These are phyloP conservation scores for Pythium guiyangense DNA, from an alignment of 352 stramenopile genomes.

Conservation along the genomic window DNA sequence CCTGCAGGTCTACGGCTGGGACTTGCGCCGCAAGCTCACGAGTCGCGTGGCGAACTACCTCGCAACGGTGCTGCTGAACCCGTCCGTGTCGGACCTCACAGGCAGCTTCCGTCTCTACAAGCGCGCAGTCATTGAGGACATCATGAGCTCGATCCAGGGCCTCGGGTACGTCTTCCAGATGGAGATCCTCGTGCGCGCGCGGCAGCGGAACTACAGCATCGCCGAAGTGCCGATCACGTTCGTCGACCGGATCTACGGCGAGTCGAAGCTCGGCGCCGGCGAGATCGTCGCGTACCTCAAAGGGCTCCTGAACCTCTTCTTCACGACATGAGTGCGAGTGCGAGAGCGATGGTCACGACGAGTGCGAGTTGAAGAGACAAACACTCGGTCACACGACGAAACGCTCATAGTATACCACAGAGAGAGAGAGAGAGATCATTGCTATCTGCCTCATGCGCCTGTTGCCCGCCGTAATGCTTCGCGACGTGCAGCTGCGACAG, in stretches of 20 bases:
- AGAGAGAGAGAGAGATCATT: too few relatives aligned
- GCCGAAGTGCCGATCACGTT: slow-evolving; percentile 97
- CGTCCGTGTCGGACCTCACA: slow-evolving; percentile 94
- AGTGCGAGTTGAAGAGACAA: too few relatives aligned
- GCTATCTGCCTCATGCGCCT: not conserved
- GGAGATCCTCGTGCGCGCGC: slow-evolving; percentile 97
- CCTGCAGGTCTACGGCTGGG: slow-evolving; percentile 92
- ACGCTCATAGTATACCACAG: not conserved
- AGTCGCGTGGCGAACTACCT: slow-evolving; percentile 97
- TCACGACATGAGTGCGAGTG: slow-evolving; percentile 81
- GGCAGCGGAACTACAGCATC: slow-evolving; percentile 89
- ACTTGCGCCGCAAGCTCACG: slow-evolving; percentile 95
- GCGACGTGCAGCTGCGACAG: slow-evolving; percentile 1
- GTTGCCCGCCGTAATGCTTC: slow-evolving; percentile 7
- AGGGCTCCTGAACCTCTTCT: slow-evolving; percentile 93
- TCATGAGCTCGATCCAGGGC: slow-evolving; percentile 88
- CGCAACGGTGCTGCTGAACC: slow-evolving; percentile 94
- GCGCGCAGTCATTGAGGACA: slow-evolving; percentile 91
- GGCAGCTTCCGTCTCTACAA: slow-evolving; percentile 98
- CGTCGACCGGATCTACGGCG: slow-evolving; percentile 98
- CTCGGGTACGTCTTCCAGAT: slow-evolving; percentile 99
- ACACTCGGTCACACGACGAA: not conserved
- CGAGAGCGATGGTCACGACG: not conserved
- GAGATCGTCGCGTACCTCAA: slow-evolving; percentile 98
- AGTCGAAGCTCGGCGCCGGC: slow-evolving; percentile 96